These are phyloP conservation scores for Septoria petroselini DNA, from an alignment of 2,329 filamentous ascomycete genomes.

Conservation along the genomic window DNA sequence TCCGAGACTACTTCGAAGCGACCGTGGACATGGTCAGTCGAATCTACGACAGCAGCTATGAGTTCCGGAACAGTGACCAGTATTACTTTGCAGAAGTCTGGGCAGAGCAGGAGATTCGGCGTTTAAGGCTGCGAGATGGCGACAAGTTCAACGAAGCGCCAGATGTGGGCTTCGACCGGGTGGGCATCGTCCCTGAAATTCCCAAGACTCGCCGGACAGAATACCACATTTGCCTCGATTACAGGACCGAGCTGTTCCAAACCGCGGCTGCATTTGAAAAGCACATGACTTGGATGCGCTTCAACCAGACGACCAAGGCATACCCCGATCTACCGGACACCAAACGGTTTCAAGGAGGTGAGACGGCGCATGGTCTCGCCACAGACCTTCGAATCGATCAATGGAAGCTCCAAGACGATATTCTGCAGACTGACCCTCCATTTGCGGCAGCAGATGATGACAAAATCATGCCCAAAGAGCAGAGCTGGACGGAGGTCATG, in stretches of 20 bases:
- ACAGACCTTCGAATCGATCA: slow-evolving; percentile 21
- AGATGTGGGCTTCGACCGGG: slow-evolving; percentile 1
- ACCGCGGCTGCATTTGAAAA: slow-evolving; percentile 24
- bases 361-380: slow-evolving; percentile 7
- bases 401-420: slow-evolving; percentile 18
- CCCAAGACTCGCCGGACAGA: slow-evolving; percentile 22
- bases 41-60: slow-evolving; percentile 24
- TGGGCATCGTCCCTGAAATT: slow-evolving; percentile 21
- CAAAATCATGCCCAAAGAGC: slow-evolving; percentile 7
- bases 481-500: slow-evolving; percentile 22
- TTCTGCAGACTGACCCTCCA: slow-evolving; percentile 16
- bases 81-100: slow-evolving; percentile 53
- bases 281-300: slow-evolving; percentile 28
- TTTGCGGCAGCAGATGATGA: slow-evolving; percentile 9
- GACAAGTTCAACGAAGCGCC: slow-evolving; percentile 11
- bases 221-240: slow-evolving; percentile 28
- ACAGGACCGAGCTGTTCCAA: slow-evolving; percentile 30
- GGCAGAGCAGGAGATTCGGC: slow-evolving; percentile 52
- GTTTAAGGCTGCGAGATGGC: slow-evolving; percentile 14
- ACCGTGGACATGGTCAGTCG: slow-evolving; percentile 34
- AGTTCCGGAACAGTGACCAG: slow-evolving; percentile 40
- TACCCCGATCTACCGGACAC: slow-evolving; percentile 9
- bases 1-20: slow-evolving; percentile 36
- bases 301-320: slow-evolving; percentile 20
- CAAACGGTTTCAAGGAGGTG: background rate